Percentiles rank a stretch among this genome's conserved stretches.
Conservation (phyloP, 208 protist species). For the Leishmania gerbilli region DNA sequence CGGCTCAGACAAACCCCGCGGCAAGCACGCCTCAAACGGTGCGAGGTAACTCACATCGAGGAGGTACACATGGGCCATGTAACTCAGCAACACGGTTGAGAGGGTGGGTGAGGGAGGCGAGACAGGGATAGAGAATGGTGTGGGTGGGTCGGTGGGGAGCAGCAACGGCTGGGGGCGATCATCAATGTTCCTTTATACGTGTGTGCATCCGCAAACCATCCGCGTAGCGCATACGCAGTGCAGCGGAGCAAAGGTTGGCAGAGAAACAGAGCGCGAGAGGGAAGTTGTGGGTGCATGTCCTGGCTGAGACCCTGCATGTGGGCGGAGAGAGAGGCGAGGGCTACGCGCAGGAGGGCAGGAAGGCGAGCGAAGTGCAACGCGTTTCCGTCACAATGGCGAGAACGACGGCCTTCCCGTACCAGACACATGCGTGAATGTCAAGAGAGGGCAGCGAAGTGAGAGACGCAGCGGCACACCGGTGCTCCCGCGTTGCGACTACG, state of each 20-base stretch:
- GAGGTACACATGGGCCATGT: slow-evolving; percentile 38
- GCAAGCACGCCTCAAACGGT: not conserved
- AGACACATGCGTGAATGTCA: not conserved
- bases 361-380: not conserved
- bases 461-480: not conserved
- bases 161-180: not conserved
- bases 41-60: slow-evolving; percentile 30
- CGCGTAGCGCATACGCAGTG: not conserved
- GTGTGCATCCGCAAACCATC: not conserved
- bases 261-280: not conserved
- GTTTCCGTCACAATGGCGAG: not conserved
- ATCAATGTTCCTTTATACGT: not conserved
- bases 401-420: not conserved
- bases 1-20: not conserved
- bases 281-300: not conserved
- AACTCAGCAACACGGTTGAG: not conserved
- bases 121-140: not conserved
- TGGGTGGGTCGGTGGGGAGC: not conserved
- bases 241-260: not conserved
- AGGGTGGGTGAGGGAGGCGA: not conserved
- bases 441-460: not conserved
- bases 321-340: not conserved
- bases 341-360: not conserved
- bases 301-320: not conserved
- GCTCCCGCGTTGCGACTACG: not conserved